Percentiles rank a stretch among this genome's conserved stretches.
Conservation (phyloP, 345 rosid species). For the Salix udensis region DNA sequence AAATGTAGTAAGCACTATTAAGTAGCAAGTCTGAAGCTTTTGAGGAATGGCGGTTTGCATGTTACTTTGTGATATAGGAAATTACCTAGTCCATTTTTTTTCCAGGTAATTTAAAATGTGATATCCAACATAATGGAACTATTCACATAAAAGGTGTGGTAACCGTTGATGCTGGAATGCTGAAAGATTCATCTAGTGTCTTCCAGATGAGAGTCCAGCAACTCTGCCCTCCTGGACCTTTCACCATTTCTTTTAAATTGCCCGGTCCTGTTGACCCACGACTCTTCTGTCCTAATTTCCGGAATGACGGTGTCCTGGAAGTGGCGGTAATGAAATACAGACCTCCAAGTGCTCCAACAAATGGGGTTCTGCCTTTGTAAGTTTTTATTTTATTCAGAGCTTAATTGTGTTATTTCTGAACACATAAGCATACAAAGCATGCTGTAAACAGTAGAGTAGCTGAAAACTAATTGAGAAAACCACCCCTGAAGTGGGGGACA, state of each 20-base stretch:
- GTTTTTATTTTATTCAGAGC: too few species aligned
- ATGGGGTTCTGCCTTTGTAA: too few species aligned
- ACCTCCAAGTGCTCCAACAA: too few species aligned
- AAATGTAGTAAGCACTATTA: too few species aligned
- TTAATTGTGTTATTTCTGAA: too few species aligned
- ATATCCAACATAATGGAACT: conserved; percentile 49
- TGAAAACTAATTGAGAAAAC: too few species aligned
- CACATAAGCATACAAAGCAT: too few species aligned
- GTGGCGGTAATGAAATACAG: conserved; percentile 13
- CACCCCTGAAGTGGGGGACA: too few species aligned
- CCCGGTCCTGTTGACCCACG: conserved; percentile 75
- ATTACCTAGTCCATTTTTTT: neutral
- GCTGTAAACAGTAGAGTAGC: too few species aligned
- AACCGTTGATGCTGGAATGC: conserved; percentile 24
- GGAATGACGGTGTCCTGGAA: conserved; percentile 63
- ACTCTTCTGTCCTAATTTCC: conserved; percentile 25
- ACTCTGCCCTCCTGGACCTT: conserved; percentile 53
- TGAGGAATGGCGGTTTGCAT: neutral
- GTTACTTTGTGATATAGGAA: neutral
- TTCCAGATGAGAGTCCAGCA: conserved; percentile 48
- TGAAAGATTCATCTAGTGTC: conserved; percentile 26
- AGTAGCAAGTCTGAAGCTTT: neutral
- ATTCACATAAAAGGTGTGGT: conserved; percentile 50
- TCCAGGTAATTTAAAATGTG: conserved; percentile 55
- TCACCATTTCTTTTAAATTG: conserved; percentile 52